Evolutionary conservation across 345 rosid genomes (phyloP).

Genomic region (Euphorbia peplus): DNA sequence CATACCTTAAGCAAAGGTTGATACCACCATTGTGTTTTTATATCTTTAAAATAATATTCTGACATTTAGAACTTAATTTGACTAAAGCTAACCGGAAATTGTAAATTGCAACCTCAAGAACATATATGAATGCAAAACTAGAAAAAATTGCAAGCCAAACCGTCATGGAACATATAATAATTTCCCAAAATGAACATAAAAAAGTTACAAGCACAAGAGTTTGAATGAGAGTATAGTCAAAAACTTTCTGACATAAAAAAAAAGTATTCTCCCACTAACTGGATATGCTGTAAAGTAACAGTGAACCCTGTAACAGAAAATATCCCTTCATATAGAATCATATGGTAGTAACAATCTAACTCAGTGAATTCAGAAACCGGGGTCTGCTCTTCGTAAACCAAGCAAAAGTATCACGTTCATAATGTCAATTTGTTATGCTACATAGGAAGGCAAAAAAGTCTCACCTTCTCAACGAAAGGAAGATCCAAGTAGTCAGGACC

Average conservation of each 20-base stretch:
- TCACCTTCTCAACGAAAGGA: conserved; percentile 96
- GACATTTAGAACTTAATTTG: background rate
- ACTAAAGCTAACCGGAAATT: background rate
- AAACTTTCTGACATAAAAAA: conserved; percentile 1
- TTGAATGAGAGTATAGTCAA: conserved; percentile 1
- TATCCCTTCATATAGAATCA: conserved; percentile 2
- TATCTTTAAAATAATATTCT: background rate
- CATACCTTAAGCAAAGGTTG: background rate
- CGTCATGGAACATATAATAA: background rate
- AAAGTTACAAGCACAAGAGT: background rate
- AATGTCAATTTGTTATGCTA: background rate
- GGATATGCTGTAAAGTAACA: background rate
- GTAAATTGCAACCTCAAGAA: background rate
- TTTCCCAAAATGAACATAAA: background rate
- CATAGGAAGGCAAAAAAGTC: conserved; percentile 14
- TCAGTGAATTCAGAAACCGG: background rate
- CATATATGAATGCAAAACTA: background rate
- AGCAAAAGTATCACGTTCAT: background rate
- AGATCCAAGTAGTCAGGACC: conserved; percentile 99
- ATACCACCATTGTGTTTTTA: background rate
- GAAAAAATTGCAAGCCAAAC: background rate
- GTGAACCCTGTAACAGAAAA: background rate
- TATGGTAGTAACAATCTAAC: background rate
- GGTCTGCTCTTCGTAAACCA: background rate
- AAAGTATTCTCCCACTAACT: background rate